Evolutionary conservation across 2,329 filamentous ascomycete species (phyloP).

Genomic region (Penicillium sp.): DNA sequence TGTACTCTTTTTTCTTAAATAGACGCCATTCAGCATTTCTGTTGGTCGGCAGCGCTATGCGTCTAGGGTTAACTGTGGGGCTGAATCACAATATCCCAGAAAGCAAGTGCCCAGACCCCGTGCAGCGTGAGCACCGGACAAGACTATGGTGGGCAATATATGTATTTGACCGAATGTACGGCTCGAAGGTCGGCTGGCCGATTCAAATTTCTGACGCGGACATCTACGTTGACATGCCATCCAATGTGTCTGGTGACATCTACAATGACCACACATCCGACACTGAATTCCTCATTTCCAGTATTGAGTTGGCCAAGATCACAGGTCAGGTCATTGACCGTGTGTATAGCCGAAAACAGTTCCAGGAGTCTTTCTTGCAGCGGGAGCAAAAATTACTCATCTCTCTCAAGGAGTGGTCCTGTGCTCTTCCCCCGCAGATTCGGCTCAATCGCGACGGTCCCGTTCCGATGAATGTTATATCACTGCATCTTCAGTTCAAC

Average conservation of each 20-base stretch:
- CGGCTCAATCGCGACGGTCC: no score
- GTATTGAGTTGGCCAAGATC: slow-evolving; percentile 32
- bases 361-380: slow-evolving; percentile 31
- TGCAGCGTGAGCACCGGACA: slow-evolving; percentile 32
- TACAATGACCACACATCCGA: slow-evolving; percentile 14
- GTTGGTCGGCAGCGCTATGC: slow-evolving; percentile 37
- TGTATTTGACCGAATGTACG: slow-evolving; percentile 41
- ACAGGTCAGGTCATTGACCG: slow-evolving; percentile 25
- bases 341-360: slow-evolving; percentile 27
- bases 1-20: slow-evolving; percentile 27
- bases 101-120: slow-evolving; percentile 21
- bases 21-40: slow-evolving; percentile 27
- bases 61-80: slow-evolving; percentile 39
- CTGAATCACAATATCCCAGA: slow-evolving; percentile 38
- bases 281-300: slow-evolving; percentile 29
- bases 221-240: slow-evolving; percentile 36
- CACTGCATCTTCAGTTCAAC: no score
- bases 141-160: slow-evolving; percentile 33
- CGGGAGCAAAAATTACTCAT: slow-evolving; percentile 34
- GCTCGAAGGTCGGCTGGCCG: slow-evolving; percentile 47
- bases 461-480: no score
- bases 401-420: slow-evolving; percentile 28
- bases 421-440: no score
- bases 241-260: slow-evolving; percentile 8
- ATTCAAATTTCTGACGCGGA: slow-evolving; percentile 47